Evolutionary conservation across 192 early-diverging fungal genomes (phyloP).

Genomic region (Coemansia sp.): DNA sequence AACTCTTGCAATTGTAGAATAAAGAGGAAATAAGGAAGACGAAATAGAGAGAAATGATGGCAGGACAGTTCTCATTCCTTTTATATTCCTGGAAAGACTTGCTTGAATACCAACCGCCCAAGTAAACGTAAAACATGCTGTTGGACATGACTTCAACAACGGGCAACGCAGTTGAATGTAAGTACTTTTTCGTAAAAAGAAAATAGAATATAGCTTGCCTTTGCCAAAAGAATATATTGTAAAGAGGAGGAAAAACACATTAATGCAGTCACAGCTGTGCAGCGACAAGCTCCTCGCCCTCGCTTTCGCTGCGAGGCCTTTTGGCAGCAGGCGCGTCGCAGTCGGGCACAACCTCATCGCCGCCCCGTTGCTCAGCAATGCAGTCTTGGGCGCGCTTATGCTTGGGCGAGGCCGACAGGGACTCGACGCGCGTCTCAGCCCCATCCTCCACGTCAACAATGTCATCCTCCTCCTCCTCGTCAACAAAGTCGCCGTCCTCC

Average conservation of each 20-base stretch:
- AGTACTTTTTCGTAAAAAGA: neutral
- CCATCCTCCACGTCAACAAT: neutral
- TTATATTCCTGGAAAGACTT: too few relatives aligned
- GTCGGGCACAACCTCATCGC: neutral
- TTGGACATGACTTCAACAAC: too few relatives aligned
- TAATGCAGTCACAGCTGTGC: neutral
- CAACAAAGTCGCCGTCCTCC: neutral
- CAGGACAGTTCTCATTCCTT: too few relatives aligned
- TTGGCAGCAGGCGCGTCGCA: conserved; percentile 4
- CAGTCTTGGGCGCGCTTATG: conserved; percentile 3
- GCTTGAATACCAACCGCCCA: too few relatives aligned
- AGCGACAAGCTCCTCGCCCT: neutral
- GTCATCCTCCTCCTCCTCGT: conserved; percentile 4
- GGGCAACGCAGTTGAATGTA: too few relatives aligned
- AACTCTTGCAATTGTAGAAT: too few relatives aligned
- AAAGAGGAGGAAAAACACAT: neutral
- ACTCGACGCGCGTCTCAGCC: conserved; percentile 2
- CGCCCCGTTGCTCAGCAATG: neutral
- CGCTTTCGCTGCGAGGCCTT: neutral
- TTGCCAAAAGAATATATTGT: neutral
- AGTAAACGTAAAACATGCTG: too few relatives aligned
- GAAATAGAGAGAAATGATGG: too few relatives aligned
- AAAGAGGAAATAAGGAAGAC: too few relatives aligned
- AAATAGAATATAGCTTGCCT: too few relatives aligned
- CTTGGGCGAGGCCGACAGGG: neutral